A percentile compares a stretch with the other conserved stretches of the same genome.
These are phyloP conservation scores for Ceriops tagal DNA, from an alignment of 345 rosid genomes.

Conservation along the genomic window DNA sequence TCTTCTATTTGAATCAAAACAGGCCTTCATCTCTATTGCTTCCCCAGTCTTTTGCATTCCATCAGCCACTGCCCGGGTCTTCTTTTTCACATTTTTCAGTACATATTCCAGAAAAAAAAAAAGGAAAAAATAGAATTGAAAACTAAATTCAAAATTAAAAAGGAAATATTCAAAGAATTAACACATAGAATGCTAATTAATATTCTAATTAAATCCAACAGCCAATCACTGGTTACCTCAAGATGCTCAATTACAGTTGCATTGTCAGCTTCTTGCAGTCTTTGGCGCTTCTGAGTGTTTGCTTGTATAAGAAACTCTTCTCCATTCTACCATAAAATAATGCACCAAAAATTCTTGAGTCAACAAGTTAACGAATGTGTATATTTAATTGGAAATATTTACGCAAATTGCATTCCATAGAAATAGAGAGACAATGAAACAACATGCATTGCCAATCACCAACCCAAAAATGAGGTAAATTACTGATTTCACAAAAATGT, in stretches of 20 bases:
- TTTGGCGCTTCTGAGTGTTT: constrained; percentile 78
- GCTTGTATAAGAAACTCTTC: constrained; percentile 93
- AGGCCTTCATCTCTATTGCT: constrained; percentile 44
- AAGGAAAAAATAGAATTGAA: not conserved
- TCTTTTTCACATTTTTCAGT: constrained; percentile 16
- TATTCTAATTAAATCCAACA: constrained; percentile 6
- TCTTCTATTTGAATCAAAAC: constrained; percentile 56
- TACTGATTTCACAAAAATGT: not conserved
- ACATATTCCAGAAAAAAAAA: constrained; percentile 9
- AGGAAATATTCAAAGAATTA: not conserved
- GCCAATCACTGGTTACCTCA: constrained; percentile 47
- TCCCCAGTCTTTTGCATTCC: constrained; percentile 64
- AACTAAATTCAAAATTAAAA: not conserved
- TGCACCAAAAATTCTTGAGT: constrained; percentile 14
- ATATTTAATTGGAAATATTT: not conserved
- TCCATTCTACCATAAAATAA: constrained; percentile 48
- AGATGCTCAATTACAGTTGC: constrained; percentile 43
- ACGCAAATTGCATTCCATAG: not conserved
- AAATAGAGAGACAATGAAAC: not conserved
- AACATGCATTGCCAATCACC: not conserved
- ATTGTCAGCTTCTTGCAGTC: constrained; percentile 54
- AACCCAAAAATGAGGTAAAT: not conserved
- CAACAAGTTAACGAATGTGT: not conserved
- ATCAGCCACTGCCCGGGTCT: constrained; percentile 49
- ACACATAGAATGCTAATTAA: constrained; percentile 7